Conservation (phyloP, 768 basidiomycete genomes). For the Aureoboletus auriporus region DNA sequence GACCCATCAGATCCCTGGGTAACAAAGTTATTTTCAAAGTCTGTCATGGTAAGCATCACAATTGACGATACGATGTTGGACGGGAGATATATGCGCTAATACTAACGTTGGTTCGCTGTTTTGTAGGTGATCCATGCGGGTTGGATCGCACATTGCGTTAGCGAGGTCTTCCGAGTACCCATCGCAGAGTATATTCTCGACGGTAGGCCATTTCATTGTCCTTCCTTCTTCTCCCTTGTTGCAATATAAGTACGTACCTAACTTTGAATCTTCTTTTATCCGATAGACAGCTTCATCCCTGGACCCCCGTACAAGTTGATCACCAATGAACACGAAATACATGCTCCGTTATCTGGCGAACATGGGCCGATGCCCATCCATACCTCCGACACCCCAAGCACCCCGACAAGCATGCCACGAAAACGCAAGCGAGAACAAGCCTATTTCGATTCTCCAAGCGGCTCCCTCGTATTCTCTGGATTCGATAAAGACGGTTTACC, state of each 20-base stretch:
- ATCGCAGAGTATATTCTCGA: conserved; percentile 28
- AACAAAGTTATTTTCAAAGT: conserved; percentile 22
- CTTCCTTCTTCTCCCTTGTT: not conserved
- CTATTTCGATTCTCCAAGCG: conserved; percentile 26
- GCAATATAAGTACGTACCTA: not conserved
- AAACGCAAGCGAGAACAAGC: conserved; percentile 29
- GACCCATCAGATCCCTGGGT: conserved; percentile 27
- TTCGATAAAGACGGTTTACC: conserved; percentile 30
- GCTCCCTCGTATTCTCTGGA: conserved; percentile 24
- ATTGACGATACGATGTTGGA: no score
- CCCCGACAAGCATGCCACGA: conserved; percentile 14
- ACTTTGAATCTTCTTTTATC: conserved; percentile 1
- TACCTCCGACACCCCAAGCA: conserved; percentile 23
- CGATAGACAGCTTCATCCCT: conserved; percentile 16
- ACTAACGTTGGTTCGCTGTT: not conserved
- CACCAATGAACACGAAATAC: not conserved
- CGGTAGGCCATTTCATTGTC: conserved; percentile 17
- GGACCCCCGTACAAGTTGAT: conserved; percentile 17
- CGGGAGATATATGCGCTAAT: conserved; percentile 4
- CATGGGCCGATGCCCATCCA: not conserved
- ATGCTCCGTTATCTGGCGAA: conserved; percentile 1
- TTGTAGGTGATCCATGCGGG: conserved; percentile 27
- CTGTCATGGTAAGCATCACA: conserved; percentile 22
- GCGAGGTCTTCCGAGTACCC: conserved; percentile 22
- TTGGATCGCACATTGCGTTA: conserved; percentile 29